A percentile compares a stretch with the other conserved stretches of the same genome.
These are phyloP conservation scores for Macrocystidia cucumis DNA, from an alignment of 1,284 basidiomycete genomes.

Conservation along the genomic window DNA sequence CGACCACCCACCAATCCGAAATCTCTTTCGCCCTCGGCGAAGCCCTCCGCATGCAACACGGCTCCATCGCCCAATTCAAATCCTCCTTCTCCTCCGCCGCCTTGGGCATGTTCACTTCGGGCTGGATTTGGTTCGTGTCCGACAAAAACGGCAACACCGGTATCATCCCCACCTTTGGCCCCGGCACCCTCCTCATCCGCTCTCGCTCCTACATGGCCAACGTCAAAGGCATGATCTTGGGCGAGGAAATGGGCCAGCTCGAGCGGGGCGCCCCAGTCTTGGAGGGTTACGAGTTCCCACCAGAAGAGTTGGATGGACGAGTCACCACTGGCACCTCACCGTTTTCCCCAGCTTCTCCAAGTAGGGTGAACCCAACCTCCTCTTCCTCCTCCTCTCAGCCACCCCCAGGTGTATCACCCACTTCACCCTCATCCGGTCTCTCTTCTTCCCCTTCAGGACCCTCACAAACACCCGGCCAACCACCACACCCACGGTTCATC, in stretches of 20 bases:
- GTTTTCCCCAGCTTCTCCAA: slow-evolving; percentile 9
- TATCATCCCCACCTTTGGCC: slow-evolving; percentile 80
- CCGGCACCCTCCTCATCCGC: slow-evolving; percentile 83
- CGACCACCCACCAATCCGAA: slow-evolving; percentile 33
- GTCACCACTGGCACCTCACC: not conserved
- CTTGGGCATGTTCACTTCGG: slow-evolving; percentile 73
- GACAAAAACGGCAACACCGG: slow-evolving; percentile 61
- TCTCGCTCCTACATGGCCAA: slow-evolving; percentile 38
- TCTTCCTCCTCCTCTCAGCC: slow-evolving; percentile 17
- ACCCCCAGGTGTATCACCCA: slow-evolving; percentile 16
- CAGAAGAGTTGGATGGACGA: slow-evolving; percentile 2
- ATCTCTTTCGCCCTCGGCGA: slow-evolving; percentile 29
- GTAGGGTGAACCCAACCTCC: slow-evolving; percentile 17
- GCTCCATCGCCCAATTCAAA: slow-evolving; percentile 65
- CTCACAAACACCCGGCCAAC: slow-evolving; percentile 13
- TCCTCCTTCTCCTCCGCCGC: slow-evolving; percentile 73
- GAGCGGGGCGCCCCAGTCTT: slow-evolving; percentile 4
- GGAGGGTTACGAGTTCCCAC: too few relatives aligned
- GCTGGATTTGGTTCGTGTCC: slow-evolving; percentile 85
- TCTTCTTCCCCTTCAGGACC: slow-evolving; percentile 19
- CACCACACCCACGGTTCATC: slow-evolving; percentile 22
- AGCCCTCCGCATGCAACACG: slow-evolving; percentile 47
- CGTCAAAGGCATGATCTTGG: slow-evolving; percentile 13
- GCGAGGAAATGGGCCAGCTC: slow-evolving; percentile 7
- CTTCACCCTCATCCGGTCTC: slow-evolving; percentile 25